Evolutionary conservation across 441 rosid genomes (phyloP), one percentile per base, ranked within the genome.

Genomic region (Dalechampia spathulata): DNA sequence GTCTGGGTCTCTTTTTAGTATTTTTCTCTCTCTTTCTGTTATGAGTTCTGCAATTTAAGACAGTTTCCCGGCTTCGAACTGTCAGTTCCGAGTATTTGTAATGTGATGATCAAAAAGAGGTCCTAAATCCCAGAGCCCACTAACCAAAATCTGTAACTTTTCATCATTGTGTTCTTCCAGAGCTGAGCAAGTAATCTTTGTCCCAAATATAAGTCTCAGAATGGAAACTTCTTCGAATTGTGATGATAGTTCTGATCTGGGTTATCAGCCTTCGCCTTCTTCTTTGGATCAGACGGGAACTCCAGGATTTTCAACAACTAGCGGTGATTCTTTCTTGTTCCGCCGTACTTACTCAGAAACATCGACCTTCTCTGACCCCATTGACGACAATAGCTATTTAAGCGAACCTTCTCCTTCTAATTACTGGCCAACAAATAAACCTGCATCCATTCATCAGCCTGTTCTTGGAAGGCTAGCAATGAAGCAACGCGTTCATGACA

Each of bases 351-450:
- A 56, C 60, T 90, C 96, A 0, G 87, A 75, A 66, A 70, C 80
- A 30, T 88, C 89, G 10, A 81, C 74, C 14, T 70, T 75, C 41
- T 82, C 92, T 50, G 95, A 82, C 28, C 78, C 75, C 7, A 41
- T 67, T 20, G 90, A 87, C 55, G 86, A 79, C 11, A 66, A 63
- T 44, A 76, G 85, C 51, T 75, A 49, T 65, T 76, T 77, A 44
- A 76, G 87, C 57, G 96, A 83, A 61, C 75, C 87, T 67, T 89
- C 96, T 47, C 90, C 96, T 58, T 66, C 49, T 30, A 30, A 4
- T 50, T 64, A 71, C 28, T 89, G 95, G 93, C 79, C 80, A 13
- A 61, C 49, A 37, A 61, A 73, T 36, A 76, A 73, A 56, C 68
- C 79, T 5, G 67, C 41, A 39, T 63, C 64, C 17, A 62, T 13